Evolutionary conservation across 495 filamentous ascomycete genomes (phyloP).

Genomic region (Aspergillus indologenus): DNA sequence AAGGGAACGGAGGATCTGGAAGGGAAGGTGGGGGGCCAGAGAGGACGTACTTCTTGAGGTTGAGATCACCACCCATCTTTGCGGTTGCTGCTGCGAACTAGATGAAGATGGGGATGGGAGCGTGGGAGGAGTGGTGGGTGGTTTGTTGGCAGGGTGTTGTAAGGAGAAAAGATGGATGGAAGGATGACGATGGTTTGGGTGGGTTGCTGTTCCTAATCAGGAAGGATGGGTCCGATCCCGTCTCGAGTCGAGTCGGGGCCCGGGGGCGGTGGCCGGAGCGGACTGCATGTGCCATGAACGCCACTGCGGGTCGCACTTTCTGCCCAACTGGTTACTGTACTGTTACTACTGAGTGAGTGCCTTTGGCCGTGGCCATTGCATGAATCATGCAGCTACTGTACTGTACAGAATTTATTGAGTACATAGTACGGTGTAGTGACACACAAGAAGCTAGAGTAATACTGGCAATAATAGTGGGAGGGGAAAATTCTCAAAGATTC

Average conservation of each 20-base stretch:
- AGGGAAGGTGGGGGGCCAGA: not conserved
- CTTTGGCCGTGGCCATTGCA: no score
- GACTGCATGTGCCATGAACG: not conserved
- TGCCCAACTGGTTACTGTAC: no score
- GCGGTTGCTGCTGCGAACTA: no score
- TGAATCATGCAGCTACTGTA: no score
- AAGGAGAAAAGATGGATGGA: not conserved
- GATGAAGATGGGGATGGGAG: not conserved
- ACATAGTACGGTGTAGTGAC: no score
- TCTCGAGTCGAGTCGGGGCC: no score
- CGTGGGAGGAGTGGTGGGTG: not conserved
- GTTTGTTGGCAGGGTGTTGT: not conserved
- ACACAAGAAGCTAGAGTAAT: no score
- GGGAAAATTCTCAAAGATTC: no score
- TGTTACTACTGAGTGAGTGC: no score
- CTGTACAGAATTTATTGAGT: no score
- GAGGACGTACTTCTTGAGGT: conserved; percentile 73
- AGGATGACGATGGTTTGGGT: not conserved
- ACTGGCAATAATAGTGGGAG: no score
- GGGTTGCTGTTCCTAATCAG: not conserved
- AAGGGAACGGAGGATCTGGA: not conserved
- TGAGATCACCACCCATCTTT: conserved; percentile 86
- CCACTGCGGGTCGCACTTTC: not conserved
- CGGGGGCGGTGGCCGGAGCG: not conserved
- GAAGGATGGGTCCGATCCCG: not conserved